Evolutionary conservation across 768 basidiomycete genomes (phyloP), one percentile per base, ranked within the genome.

Genomic region (Tricholoma flavovirens): DNA sequence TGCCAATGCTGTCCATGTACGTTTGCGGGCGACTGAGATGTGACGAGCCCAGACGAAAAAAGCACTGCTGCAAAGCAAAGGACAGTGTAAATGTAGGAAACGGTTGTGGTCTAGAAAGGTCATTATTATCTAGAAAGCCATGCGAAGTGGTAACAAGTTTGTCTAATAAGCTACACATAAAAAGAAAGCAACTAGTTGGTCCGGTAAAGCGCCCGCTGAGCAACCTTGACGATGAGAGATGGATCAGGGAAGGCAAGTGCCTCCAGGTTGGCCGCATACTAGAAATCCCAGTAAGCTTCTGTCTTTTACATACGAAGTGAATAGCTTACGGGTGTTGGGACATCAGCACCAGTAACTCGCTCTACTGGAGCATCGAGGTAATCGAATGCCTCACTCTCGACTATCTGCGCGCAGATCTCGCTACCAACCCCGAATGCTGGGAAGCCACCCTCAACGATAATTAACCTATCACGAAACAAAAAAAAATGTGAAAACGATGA

Each of bases 361-460:
- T 99, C 97, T 54, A 98, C 92, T 12, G 97, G 94, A 17, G 96
- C 95, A 75, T 99, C 97, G 33, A 99, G 87, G 77, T 93, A 98
- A 75, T 98, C 94, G 68, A 96, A 99, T 2, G 94, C 96, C 66
- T 97, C 93, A 64, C 91, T 92, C 80, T 99, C 97, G 54, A 96
- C 80, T 64, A 98, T 93, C 73, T 98, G 95, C 12, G 97, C 97
- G 63, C 91, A 92, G 66, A 99, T 96, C 75, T 99, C 97, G 64
- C 93, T 95, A 61, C 97, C 97, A 54, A 99, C 96, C 76, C 97
- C 93, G 71, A 98, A 98, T 50, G 83, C 87, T 36, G 97, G 97
- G 93, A 97, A 99, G 36, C 97, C 97, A 72, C 96, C 96, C 74
- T 99, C 97, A 51, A 93, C 95, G 56, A 90, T 91, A 53, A 99